Base-by-base conservation (phyloP, 2,329 filamentous ascomycete species). In the Stagonosporopsis tanaceti region DNA sequence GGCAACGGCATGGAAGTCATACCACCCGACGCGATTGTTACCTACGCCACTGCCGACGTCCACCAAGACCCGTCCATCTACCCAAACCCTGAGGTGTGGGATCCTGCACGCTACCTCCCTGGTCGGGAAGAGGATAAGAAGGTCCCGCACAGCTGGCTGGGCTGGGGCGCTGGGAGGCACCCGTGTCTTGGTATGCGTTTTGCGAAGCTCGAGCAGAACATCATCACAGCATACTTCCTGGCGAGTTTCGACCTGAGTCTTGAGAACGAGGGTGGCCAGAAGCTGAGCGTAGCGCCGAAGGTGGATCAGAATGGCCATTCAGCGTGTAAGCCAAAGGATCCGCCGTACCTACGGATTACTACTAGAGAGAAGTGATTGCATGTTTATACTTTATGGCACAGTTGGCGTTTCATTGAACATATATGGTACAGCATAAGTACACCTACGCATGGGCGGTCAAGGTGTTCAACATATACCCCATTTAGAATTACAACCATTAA, bases 171-270 rank as follows among this genome's bases (percentile, higher is more conserved):
- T 20, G 75, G 67, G 0, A 66, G 78, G 38, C 78, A 81, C 72
- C 81, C 81, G 24, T 83, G 81, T 64, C 57, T 63, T n/a, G 62
- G 59, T 24, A 65, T 70, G 76, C 77, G 75, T 51, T 84, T 85
- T 66, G 83, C 84, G 1, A 85, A 85, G 61, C 70, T 86, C 1
- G 82, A 85, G 65, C 79, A 80, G 53, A 80, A 77, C 47, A 69
- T 85, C 57, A 81, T 84, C 28, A 78, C 77, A 0, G 81, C 81
- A 1, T 78, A 80, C 44, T 84, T 84, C 53, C 52, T 83, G 15
- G 78, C 82, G 3, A 76, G 76, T 39, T 85, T 84, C 52, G 79
- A 84, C 53, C 81, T 80, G 53, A 63, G 74, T 9, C 71, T 83
- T 3, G 64, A 68, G n/a, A 78, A 85, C 39, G 67, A 69, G 40